Conservation (phyloP, 345 rosid genomes). For the Hypericum perforatum region DNA sequence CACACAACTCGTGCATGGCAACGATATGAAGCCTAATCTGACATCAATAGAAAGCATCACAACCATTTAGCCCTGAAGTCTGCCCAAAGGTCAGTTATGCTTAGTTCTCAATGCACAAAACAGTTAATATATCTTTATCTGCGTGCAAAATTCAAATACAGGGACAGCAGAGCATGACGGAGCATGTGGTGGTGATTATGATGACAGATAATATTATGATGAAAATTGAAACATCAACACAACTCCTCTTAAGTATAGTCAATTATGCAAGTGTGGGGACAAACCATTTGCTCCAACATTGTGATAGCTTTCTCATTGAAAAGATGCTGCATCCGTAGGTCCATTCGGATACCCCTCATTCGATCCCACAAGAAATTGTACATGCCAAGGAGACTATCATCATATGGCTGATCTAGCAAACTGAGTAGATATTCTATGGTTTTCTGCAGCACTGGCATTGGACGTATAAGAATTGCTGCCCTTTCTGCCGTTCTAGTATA, state of each 20-base stretch:
- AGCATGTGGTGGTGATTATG: constrained; percentile 2
- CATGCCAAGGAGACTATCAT: constrained; percentile 67
- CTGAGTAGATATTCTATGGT: constrained; percentile 68
- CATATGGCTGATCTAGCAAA: constrained; percentile 82
- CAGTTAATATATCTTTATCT: background rate
- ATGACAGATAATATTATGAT: constrained; percentile 1
- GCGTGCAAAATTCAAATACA: background rate
- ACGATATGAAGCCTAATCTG: constrained; percentile 95
- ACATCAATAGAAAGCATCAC: constrained; percentile 20
- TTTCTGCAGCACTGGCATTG: constrained; percentile 76
- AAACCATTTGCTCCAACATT: constrained; percentile 95
- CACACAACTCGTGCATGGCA: constrained; percentile 96
- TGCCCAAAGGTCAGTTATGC: background rate
- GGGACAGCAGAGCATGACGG: background rate
- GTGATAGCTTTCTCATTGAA: constrained; percentile 68
- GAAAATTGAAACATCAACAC: background rate
- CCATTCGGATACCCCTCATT: constrained; percentile 96
- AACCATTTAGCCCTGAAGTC: constrained; percentile 16
- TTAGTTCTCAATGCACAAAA: background rate
- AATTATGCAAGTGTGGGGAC: constrained; percentile 5
- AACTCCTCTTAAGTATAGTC: background rate
- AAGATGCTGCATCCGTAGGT: constrained; percentile 93
- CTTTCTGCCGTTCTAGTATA: constrained; percentile 91
- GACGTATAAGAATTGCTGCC: constrained; percentile 81
- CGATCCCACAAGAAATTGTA: constrained; percentile 98